Evolutionary conservation across 2,329 filamentous ascomycete genomes (phyloP), one percentile per base, ranked within the genome.

Genomic region (Talaromyces marneffei): DNA sequence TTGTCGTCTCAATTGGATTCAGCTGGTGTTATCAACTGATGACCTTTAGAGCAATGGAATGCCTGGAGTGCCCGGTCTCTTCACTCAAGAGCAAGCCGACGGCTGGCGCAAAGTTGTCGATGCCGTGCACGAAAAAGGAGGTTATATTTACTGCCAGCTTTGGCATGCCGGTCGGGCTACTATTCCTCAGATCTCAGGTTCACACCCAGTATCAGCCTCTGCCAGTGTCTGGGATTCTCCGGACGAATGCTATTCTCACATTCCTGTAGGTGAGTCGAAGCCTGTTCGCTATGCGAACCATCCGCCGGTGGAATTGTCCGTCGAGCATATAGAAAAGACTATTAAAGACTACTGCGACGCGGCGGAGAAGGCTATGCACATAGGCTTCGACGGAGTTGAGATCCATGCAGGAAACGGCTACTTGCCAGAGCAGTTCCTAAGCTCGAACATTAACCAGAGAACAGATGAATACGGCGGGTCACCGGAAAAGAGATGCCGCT

Each of bases 371-470:
- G 84, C 84, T 0, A 77, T 87, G 27, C 78, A 81, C 50, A 79
- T 78, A 57, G 83, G 83, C 0, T 85, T 83, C 46, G 80, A 83
- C 62, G 80, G 80, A 1, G 77, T 83, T 2, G 80, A 83, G 64
- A 69, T 83, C 14, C 80, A 83, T 63, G 72, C 70, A 2, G 78
- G 70, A 3, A 82, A 83, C 62, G 81, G 80, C 1, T 83, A 83
- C 60, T 72, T 84, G 3, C 74, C 79, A 0, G 81, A 84, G 63
- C 80, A 83, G 63, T 83, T 83, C 66, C 67, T 79, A 4, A 79
- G 80, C 63, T 78, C 79, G 44, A 79, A 76, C 35, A 72, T 77
- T 63, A 84, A 84, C 68, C 74, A 74, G 63, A 73, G 82, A 25
- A 80, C 75, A 0, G 81, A 84, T 65, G 69, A 72, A 10, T 84